Conservation (phyloP, 2,329 filamentous ascomycete genomes). For the Aureobasidium sp. region DNA sequence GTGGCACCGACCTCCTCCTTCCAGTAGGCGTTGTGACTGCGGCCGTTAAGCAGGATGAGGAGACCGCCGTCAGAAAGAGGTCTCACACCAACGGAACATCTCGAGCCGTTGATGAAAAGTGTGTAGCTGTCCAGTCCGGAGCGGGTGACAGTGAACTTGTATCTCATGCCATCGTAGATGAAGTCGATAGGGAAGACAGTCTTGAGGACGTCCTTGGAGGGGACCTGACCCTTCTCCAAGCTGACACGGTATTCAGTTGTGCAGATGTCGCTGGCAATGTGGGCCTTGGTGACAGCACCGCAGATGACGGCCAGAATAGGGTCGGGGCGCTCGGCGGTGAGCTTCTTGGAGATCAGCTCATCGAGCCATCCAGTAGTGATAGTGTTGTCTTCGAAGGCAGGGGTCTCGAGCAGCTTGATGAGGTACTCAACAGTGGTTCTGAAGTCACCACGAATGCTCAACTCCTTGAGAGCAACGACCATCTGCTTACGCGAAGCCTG, state of each 20-base stretch:
- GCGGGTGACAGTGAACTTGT: conserved; percentile 96
- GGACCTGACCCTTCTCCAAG: conserved; percentile 94
- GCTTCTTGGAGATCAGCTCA: conserved; percentile 94
- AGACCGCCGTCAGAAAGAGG: conserved; percentile 91
- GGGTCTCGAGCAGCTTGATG: conserved; percentile 96
- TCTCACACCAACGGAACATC: conserved; percentile 87
- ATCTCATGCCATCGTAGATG: conserved; percentile 93
- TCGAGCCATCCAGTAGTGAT: conserved; percentile 99
- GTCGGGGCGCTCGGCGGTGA: conserved; percentile 93
- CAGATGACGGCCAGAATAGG: conserved; percentile 90
- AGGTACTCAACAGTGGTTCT: conserved; percentile 97
- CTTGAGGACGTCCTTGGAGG: conserved; percentile 92
- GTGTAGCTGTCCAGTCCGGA: conserved; percentile 92
- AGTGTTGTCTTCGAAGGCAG: conserved; percentile 97
- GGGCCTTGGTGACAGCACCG: conserved; percentile 89
- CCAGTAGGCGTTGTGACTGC: conserved; percentile 98
- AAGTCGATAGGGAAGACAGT: conserved; percentile 97
- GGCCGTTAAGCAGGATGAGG: conserved; percentile 80
- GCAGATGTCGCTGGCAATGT: conserved; percentile 86
- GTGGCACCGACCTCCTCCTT: conserved; percentile 97
- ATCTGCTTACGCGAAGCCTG: conserved; percentile 96
- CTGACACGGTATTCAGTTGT: conserved; percentile 80
- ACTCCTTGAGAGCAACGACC: conserved; percentile 95
- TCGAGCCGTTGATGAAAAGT: conserved; percentile 97
- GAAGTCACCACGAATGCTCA: conserved; percentile 99